Evolutionary conservation across 148 eudicot species (phyloP), one percentile per base, ranked within the genome.

Genomic region (Vaccinium vitisidaea): DNA sequence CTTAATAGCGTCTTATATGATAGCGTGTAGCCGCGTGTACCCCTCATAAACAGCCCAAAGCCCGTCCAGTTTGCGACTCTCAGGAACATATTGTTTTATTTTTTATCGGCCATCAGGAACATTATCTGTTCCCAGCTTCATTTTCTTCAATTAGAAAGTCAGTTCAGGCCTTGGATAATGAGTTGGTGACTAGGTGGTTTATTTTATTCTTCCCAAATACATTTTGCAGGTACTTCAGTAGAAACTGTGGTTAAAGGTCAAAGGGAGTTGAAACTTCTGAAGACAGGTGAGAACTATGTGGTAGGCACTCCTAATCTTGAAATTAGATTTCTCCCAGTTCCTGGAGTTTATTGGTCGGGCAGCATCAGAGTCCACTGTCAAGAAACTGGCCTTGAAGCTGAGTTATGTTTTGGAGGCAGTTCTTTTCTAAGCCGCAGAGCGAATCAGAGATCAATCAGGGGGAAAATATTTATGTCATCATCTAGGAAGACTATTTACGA

Each of bases 261-360:
- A 79, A 89, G 88, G 82, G 88, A 84, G 85, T 71, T 95, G 85
- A 95, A 86, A 56, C 88, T 95, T 7, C 58, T 88, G 16, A 46
- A 89, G 27, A 90, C 73, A 59, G 90, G 92, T 58, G 98, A 95
- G 87, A 91, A 76, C 21, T 95, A 95, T 83, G 87, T 84, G 67
- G 87, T 91, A 89, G 91, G 90, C 82, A 88, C 91, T 11, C 98
- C 98, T 13, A 95, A 89, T 13, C 87, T 95, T 32, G 81, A 90
- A 36, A 90, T 95, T 83, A 92, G 90, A 78, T 87, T 95, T 70
- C 83, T 95, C 19, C 98, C 98, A 3, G 43, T 90, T n/a, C 93
- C 92, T n/a, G 67, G 93, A 11, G 92, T 91, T 80, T 90, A 93
- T 21, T 94, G 98, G 96, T 77, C 88, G 1, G 98, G 98, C 39